phyloP scores from a whole-genome alignment of 192 early-diverging fungal species.

The Podila epigama region DNA sequence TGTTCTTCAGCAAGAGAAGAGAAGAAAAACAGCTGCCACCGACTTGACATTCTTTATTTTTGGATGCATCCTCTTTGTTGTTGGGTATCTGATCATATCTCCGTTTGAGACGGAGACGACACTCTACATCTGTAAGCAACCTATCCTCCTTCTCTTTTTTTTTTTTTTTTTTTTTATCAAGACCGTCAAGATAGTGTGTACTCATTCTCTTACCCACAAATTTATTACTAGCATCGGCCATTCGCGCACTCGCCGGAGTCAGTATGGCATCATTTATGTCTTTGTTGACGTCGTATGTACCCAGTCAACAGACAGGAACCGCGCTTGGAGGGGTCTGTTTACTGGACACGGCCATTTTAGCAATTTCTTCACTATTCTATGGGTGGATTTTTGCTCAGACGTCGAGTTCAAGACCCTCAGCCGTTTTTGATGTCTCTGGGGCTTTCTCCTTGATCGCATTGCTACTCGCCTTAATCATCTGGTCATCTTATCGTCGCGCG shows the following conservation, averaged over 20 bases:
- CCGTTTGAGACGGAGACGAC: background rate
- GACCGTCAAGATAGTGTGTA: background rate
- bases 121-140: conserved; percentile 21
- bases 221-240: background rate
- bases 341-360: conserved; percentile 14
- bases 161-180: background rate
- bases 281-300: conserved; percentile 20
- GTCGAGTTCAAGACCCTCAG: conserved; percentile 13
- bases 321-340: conserved; percentile 25
- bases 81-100: conserved; percentile 10
- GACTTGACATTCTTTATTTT: conserved; percentile 34
- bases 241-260: conserved; percentile 25
- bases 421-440: conserved; percentile 9
- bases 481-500: conserved; percentile 13
- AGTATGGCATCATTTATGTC: conserved; percentile 19
- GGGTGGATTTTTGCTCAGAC: conserved; percentile 32
- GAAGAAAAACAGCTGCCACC: background rate
- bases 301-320: conserved; percentile 25
- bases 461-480: background rate
- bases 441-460: background rate
- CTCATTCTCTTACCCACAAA: background rate
- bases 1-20: background rate
- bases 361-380: conserved; percentile 15
- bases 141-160: background rate
- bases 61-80: conserved; percentile 6